Evolutionary conservation across 2,329 filamentous ascomycete genomes (phyloP), one percentile per base, ranked within the genome.

Genomic region (Mycosphaerella sp.): DNA sequence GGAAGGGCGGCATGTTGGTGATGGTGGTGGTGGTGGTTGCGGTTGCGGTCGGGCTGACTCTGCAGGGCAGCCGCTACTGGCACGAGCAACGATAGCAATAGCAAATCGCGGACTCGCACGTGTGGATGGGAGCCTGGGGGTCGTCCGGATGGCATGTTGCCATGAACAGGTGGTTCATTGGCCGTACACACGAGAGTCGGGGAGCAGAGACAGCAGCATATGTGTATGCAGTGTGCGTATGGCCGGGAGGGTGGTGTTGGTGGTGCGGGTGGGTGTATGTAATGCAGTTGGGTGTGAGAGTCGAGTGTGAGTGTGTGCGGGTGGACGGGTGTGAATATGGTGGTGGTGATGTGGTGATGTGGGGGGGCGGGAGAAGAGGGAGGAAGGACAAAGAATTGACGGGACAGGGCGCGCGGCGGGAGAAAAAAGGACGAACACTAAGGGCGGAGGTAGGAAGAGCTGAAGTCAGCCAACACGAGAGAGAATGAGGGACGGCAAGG

Each of bases 21-120:
- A 31, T 41, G 46, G 6, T 42, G 36, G 6, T 56, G 54, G 53
- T 62, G 53, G 52, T 62, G 56, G 47, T 56, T 51, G 54, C 61
- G 53, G 49, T 62, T 55, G 43, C 60, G 48, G 45, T 61, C 55
- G 38, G 65, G 62, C 62, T 67, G 68, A 66, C 70, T 67, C 69
- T 71, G 69, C 67, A 70, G 69, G 68, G 67, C 68, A 60, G 65
- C 62, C 57, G 64, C 64, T 53, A 69, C 56, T 26, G 64, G 65
- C 17, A 67, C 54, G 51, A 68, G 53, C 14, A 70, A 55, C 42
- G 63, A 62, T 45, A 63, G 64, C 14, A 66, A 49, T 45, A 70
- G 56, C 32, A 67, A 54, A 59, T 66, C 59, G 59, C 63, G 57
- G 44, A 66, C 55, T 51, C 64, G 62, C 38, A 67, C 26, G 26